Evolutionary conservation across 768 basidiomycete species (phyloP).

Genomic region (Piloderma croceum): DNA sequence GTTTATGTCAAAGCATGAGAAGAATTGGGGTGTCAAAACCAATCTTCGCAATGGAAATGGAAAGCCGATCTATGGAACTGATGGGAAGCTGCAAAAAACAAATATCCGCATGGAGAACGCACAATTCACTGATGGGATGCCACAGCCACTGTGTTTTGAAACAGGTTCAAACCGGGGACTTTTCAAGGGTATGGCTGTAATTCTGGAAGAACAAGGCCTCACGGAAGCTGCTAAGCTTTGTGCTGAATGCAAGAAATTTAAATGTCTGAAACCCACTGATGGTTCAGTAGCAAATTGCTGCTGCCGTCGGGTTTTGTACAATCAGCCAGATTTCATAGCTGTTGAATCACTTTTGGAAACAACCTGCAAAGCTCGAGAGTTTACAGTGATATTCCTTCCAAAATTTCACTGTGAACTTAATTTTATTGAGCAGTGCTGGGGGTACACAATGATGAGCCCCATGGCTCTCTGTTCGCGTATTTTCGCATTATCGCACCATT

Average conservation of each 20-base stretch:
- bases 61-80: conserved; percentile 2
- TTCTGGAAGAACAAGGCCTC: conserved; percentile 15
- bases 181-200: conserved; percentile 35
- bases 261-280: conserved; percentile 11
- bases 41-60: conserved; percentile 14
- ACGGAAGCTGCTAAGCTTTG: conserved; percentile 5
- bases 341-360: conserved; percentile 24
- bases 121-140: conserved; percentile 10
- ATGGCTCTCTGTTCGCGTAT: too few species aligned
- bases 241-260: conserved; percentile 19
- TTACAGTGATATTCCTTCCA: conserved; percentile 30
- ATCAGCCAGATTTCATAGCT: conserved; percentile 27
- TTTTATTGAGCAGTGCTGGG: conserved; percentile 35
- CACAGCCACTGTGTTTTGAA: conserved; percentile 29
- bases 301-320: conserved; percentile 23
- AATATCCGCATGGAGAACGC: conserved; percentile 18
- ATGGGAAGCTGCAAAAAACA: not conserved
- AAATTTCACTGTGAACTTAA: conserved; percentile 39
- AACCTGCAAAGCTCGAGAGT: conserved; percentile 17
- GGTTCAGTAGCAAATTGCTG: conserved; percentile 22
- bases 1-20: conserved; percentile 4
- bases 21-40: conserved; percentile 16
- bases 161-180: conserved; percentile 20
- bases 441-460: conserved; percentile 29
- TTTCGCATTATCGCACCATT: too few species aligned